A percentile compares a stretch with the other conserved stretches of the same genome.
Evolutionary conservation across 2,329 filamentous ascomycete genomes (phyloP).

Genomic region (Fusarium temperatum): DNA sequence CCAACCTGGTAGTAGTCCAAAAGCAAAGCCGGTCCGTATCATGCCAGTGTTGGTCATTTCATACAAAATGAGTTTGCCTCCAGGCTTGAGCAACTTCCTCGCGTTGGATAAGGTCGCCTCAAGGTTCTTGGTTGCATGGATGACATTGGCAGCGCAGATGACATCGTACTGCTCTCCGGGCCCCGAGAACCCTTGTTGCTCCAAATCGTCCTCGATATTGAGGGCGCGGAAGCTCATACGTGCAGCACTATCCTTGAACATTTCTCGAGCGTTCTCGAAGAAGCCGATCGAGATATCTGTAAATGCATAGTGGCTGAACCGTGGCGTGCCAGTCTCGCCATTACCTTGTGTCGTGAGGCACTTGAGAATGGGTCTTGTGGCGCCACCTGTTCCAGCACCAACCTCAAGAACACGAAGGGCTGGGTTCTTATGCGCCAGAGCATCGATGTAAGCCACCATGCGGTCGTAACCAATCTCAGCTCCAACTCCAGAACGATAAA

Average conservation of each 20-base stretch:
- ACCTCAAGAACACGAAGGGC: background rate
- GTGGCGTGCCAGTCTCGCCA: background rate
- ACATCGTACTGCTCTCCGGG: background rate
- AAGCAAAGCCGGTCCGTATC: background rate
- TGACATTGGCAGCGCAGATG: background rate
- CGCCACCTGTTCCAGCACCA: background rate
- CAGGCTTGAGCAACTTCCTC: background rate
- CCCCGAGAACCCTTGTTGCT: background rate
- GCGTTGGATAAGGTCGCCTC: background rate
- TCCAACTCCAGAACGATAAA: background rate
- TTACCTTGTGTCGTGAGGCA: background rate
- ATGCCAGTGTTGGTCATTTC: slow-evolving; percentile 5
- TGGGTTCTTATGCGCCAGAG: background rate
- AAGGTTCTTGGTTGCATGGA: slow-evolving; percentile 7
- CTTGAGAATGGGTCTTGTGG: background rate
- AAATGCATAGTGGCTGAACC: background rate
- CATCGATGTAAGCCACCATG: background rate
- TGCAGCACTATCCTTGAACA: background rate
- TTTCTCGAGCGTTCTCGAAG: slow-evolving; percentile 2
- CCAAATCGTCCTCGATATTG: background rate
- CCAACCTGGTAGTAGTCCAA: background rate
- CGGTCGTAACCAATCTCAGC: background rate
- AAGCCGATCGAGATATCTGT: background rate
- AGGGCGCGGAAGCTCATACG: slow-evolving; percentile 3
- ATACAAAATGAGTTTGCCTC: background rate